Base-by-base conservation (phyloP, 192 early-diverging fungal genomes). In the Gaertneriomyces semiglobifer region DNA sequence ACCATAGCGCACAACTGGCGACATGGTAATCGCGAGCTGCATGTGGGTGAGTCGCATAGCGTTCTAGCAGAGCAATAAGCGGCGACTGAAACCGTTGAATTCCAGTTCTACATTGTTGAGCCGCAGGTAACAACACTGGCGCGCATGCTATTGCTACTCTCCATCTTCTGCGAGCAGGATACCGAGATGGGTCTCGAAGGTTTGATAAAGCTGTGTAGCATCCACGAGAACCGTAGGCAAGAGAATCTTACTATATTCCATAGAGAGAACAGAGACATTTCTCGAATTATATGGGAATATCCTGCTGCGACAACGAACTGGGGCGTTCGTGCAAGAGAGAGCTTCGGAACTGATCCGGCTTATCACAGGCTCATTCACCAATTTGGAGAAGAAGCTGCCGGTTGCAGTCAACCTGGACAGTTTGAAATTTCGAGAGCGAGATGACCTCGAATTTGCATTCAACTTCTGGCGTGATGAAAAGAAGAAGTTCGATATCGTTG, bases 261-360 rank as follows among this genome's bases (percentile, higher is more conserved):
- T 60, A 65, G 82, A 84, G 20, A 74, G 77, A 42, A 41, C 68
- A 8, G 69, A 85, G 42, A 33, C 78, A 5, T 81, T 82, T 48
- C 62, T 86, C 7, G 85, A 86, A 63, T 46, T 81, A 6, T 86
- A 80, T 63, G 81, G 81, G 4, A 83, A 86, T 69, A 48, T 76
- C 1, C 65, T 70, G 16, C 39, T 86, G 0, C 69, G 81, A 4
- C 59, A 71, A 40, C 75, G 79, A 55, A 74, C 81, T 3, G 57
- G 44, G 12, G 44, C 59, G 39, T 51, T 70, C 39, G 16, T 69
- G 20, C 20, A 10, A 14, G 70, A 71, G 7, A n/a, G 42, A 25
- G 43, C 54, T n/a, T 42, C 61, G 12, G 39, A 63, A 14, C 46
- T 48, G 41, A 63, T 74, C 60, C n/a, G 19, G 44, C 55, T 66